Evolutionary conservation across 1,139 yeast species (phyloP).

Genomic region (Hansenula anomala): DNA sequence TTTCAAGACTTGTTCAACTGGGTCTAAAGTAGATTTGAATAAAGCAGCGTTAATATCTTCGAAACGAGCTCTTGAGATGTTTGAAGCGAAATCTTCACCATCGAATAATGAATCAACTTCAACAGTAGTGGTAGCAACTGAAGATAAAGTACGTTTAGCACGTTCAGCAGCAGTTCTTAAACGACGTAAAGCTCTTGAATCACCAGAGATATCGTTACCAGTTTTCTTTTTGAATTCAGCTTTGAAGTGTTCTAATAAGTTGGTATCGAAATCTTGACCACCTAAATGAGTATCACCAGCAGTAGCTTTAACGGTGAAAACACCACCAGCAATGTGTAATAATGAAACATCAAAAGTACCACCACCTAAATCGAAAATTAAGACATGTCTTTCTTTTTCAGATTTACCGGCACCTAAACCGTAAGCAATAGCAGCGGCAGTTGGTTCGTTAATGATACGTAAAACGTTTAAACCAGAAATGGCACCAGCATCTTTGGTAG

Average conservation of each 20-base stretch:
- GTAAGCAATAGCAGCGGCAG: conserved; percentile 98
- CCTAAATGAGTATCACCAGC: conserved; percentile 99
- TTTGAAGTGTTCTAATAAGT: conserved; percentile 91
- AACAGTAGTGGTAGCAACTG: conserved; percentile 93
- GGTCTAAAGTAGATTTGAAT: conserved; percentile 94
- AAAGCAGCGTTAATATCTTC: conserved; percentile 95
- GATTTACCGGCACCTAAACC: conserved; percentile 94
- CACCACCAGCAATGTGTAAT: conserved; percentile 97
- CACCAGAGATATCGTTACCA: conserved; percentile 84
- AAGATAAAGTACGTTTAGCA: conserved; percentile 98
- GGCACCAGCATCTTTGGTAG: conserved; percentile 98
- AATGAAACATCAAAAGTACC: conserved; percentile 98
- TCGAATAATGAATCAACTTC: conserved; percentile 96
- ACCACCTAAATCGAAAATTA: conserved; percentile 96
- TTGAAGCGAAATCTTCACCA: conserved; percentile 95
- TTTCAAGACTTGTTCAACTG: conserved; percentile 96
- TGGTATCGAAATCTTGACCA: conserved; percentile 99
- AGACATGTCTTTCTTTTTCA: conserved; percentile 82
- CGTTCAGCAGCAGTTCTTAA: conserved; percentile 99
- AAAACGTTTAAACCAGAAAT: conserved; percentile 94
- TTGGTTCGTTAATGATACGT: conserved; percentile 96
- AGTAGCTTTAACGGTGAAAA: conserved; percentile 98
- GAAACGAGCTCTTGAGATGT: conserved; percentile 98
- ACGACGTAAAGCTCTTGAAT: conserved; percentile 97
- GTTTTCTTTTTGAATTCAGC: conserved; percentile 96